Percentiles rank a stretch among this genome's conserved stretches.
These are phyloP conservation scores for Hypomyces perniciosus DNA, from an alignment of 2,329 filamentous ascomycete species.

Conservation along the genomic window DNA sequence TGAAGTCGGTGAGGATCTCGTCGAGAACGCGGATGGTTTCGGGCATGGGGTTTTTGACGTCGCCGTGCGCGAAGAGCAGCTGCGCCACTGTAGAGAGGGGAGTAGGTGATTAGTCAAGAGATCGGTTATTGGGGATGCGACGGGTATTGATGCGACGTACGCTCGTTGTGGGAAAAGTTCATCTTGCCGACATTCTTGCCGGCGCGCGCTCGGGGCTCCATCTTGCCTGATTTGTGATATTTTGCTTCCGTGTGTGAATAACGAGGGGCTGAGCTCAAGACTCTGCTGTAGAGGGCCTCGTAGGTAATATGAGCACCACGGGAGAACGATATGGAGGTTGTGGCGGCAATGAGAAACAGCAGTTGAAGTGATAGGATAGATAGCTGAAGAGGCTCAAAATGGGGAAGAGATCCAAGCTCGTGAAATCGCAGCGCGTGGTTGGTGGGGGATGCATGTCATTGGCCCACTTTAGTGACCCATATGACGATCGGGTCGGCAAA, in stretches of 20 bases:
- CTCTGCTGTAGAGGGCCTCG: no score
- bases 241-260: background rate
- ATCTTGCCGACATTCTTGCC: constrained; percentile 78
- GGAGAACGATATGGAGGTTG: no score
- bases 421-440: constrained; percentile 8
- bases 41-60: constrained; percentile 69
- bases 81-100: constrained; percentile 50
- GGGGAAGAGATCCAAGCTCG: background rate
- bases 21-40: constrained; percentile 83
- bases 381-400: background rate
- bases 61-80: constrained; percentile 75
- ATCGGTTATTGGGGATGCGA: background rate
- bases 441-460: constrained; percentile 8
- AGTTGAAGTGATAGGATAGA: background rate
- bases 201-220: constrained; percentile 71
- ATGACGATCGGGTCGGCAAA: constrained; percentile 24
- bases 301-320: no score
- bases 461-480: constrained; percentile 3
- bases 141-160: constrained; percentile 39
- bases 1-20: constrained; percentile 94
- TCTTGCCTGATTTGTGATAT: constrained; percentile 34
- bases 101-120: background rate
- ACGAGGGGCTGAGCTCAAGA: no score
- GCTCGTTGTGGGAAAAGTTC: constrained; percentile 68
- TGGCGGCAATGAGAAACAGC: background rate